Conservation (phyloP, 2,329 filamentous ascomycete species). For the Decorospora gaudefroyi region DNA sequence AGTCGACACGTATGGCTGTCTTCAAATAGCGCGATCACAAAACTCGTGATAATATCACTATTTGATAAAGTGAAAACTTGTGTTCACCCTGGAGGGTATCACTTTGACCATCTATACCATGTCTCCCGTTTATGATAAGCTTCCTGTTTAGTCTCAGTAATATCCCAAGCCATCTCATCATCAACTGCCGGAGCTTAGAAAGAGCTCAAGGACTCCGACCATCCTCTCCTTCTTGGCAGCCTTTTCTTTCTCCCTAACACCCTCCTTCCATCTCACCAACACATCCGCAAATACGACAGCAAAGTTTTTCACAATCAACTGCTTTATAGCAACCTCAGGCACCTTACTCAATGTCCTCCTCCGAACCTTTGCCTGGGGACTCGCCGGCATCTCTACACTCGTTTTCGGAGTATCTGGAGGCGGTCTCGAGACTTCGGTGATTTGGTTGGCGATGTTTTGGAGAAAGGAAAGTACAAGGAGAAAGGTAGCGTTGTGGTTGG, state of each 20-base stretch:
- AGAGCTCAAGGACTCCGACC: constrained; percentile 70
- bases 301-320: constrained; percentile 64
- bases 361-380: constrained; percentile 46
- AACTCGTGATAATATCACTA: no score
- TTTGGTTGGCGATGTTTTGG: constrained; percentile 60
- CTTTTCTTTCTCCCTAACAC: constrained; percentile 61
- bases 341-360: constrained; percentile 51
- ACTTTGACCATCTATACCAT: neutral
- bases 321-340: constrained; percentile 59
- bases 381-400: constrained; percentile 35
- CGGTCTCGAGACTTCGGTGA: constrained; percentile 45
- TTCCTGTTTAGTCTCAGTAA: no score
- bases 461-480: constrained; percentile 84
- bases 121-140: no score
- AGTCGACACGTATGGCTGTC: no score
- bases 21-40: neutral
- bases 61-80: no score
- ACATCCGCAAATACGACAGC: constrained; percentile 68
- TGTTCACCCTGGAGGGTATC: no score
- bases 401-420: constrained; percentile 31
- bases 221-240: constrained; percentile 66
- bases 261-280: constrained; percentile 60
- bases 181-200: constrained; percentile 51
- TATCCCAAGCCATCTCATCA: no score
- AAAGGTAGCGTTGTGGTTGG: constrained; percentile 85